Evolutionary conservation across 2,329 filamentous ascomycete genomes (phyloP).

Genomic region (Aspergillus novoparasiticus): DNA sequence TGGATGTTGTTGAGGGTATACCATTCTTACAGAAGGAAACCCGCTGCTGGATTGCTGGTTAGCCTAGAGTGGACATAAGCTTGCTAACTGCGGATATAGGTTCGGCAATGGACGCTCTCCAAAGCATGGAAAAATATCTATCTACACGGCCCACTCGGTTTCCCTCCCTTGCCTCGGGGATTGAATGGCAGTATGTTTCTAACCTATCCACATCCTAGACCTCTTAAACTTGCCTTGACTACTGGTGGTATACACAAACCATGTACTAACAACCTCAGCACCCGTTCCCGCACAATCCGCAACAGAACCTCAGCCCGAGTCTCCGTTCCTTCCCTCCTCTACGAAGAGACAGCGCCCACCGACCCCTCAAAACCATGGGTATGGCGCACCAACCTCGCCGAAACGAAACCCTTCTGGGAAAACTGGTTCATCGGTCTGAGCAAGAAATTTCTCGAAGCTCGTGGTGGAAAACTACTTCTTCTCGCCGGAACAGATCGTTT

Average conservation of each 20-base stretch:
- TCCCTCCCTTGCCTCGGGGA: slow-evolving; percentile 72
- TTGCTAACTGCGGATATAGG: slow-evolving; percentile 44
- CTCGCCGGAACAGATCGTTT: slow-evolving; percentile 87
- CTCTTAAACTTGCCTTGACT: background rate
- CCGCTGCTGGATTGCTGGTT: background rate
- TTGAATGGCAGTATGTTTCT: slow-evolving; percentile 78
- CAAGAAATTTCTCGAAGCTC: slow-evolving; percentile 79
- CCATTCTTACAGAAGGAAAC: background rate
- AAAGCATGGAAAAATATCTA: slow-evolving; percentile 92
- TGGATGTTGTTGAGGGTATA: slow-evolving; percentile 85
- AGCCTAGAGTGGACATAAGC: background rate
- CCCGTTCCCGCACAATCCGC: slow-evolving; percentile 82
- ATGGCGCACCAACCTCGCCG: slow-evolving; percentile 83
- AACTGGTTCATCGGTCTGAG: slow-evolving; percentile 90
- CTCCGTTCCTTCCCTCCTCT: slow-evolving; percentile 80
- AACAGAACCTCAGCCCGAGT: slow-evolving; percentile 81
- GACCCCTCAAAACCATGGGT: slow-evolving; percentile 62
- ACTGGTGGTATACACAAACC: background rate
- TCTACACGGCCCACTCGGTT: slow-evolving; percentile 79
- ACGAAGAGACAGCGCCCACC: slow-evolving; percentile 41
- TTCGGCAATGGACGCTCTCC: slow-evolving; percentile 89
- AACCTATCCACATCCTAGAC: background rate
- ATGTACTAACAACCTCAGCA: slow-evolving; percentile 38
- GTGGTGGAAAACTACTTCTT: slow-evolving; percentile 80
- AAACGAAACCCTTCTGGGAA: slow-evolving; percentile 90